These are phyloP conservation scores for Odontarrhena argentea DNA, from an alignment of 345 rosid species.

Conservation along the genomic window DNA sequence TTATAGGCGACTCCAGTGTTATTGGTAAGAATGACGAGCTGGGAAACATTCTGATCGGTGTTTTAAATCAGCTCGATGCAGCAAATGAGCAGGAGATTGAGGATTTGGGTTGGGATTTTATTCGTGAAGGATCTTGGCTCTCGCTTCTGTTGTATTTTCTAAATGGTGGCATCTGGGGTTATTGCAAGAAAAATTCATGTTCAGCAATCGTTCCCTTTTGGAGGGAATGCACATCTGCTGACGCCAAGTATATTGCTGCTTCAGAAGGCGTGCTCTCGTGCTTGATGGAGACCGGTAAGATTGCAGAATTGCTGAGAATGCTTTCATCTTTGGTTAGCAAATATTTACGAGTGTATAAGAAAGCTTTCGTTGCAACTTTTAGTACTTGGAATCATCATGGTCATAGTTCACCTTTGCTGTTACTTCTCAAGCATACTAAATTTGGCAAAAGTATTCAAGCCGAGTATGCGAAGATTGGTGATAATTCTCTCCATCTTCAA, in stretches of 20 bases:
- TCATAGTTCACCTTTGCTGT: constrained; percentile 52
- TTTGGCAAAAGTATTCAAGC: constrained; percentile 68
- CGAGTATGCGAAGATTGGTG: constrained; percentile 67
- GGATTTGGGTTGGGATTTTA: constrained; percentile 81
- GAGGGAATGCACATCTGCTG: constrained; percentile 54
- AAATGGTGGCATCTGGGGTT: constrained; percentile 59
- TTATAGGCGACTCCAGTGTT: constrained; percentile 50
- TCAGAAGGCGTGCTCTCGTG: constrained; percentile 61
- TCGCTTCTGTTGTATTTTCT: constrained; percentile 67
- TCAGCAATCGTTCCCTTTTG: constrained; percentile 51
- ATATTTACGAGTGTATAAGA: constrained; percentile 59
- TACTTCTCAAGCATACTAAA: constrained; percentile 75
- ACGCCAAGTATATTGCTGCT: constrained; percentile 47
- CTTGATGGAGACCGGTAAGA: constrained; percentile 57
- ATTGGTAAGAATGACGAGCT: constrained; percentile 45
- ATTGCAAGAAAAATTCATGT: constrained; percentile 51
- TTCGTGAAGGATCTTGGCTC: constrained; percentile 78
- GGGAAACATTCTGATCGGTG: constrained; percentile 50
- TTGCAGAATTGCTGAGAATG: constrained; percentile 52
- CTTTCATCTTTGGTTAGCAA: constrained; percentile 64
- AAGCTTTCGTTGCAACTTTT: constrained; percentile 73
- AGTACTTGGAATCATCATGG: constrained; percentile 48
- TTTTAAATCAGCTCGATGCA: constrained; percentile 53
- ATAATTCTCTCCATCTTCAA: constrained; percentile 53
- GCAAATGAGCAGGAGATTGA: constrained; percentile 49